A percentile compares a stretch with the other conserved stretches of the same genome.
These are phyloP conservation scores for Paulownia fortunei DNA, from an alignment of 257 asterid genomes.

Conservation along the genomic window DNA sequence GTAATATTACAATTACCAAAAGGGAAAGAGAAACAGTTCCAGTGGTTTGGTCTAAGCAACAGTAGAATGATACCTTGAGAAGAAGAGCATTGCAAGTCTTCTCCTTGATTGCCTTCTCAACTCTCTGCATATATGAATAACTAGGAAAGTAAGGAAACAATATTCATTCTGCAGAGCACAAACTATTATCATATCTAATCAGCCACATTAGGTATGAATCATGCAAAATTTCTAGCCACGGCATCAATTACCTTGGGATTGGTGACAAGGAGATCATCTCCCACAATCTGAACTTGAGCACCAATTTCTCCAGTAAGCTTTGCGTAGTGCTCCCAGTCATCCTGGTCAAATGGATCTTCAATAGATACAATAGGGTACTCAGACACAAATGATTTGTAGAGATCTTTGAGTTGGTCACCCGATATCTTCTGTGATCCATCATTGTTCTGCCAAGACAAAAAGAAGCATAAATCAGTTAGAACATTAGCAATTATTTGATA, in stretches of 20 bases:
- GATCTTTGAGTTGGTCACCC: constrained; percentile 90
- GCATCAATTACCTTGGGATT: constrained; percentile 74
- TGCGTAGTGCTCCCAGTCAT: constrained; percentile 91
- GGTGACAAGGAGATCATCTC: constrained; percentile 96
- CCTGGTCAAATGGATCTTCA: constrained; percentile 98
- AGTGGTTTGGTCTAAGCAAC: neutral
- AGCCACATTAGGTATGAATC: neutral
- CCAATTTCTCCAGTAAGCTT: constrained; percentile 84
- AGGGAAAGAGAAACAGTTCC: neutral
- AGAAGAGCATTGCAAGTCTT: constrained; percentile 78
- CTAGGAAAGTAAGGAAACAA: neutral
- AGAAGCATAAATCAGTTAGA: neutral
- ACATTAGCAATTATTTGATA: neutral
- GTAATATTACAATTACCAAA: neutral
- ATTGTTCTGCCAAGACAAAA: constrained; percentile 60
- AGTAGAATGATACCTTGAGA: constrained; percentile 52
- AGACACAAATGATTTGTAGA: constrained; percentile 81
- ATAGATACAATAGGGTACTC: constrained; percentile 95
- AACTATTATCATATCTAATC: neutral
- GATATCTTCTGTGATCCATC: constrained; percentile 83
- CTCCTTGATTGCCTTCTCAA: constrained; percentile 92
- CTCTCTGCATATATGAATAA: constrained; percentile 64
- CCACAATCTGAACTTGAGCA: constrained; percentile 87
- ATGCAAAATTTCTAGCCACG: neutral
- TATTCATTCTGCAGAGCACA: neutral